Percentiles rank a stretch among this genome's conserved stretches.
These are phyloP conservation scores for Euptelea pleiosperma DNA, from an alignment of 164 flowering plant genomes.

Conservation along the genomic window DNA sequence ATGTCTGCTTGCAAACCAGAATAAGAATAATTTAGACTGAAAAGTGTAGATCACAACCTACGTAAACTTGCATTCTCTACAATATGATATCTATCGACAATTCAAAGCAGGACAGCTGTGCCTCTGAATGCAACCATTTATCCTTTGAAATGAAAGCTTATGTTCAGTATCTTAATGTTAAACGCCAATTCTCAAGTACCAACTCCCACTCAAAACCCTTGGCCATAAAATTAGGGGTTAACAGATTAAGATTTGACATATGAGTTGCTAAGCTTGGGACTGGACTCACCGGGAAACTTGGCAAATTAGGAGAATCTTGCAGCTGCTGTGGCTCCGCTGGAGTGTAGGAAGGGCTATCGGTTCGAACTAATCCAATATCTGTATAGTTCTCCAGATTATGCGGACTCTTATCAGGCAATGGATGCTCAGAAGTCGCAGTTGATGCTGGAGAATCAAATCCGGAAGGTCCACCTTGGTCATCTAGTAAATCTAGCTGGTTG, in stretches of 20 bases:
- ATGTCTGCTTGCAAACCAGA: slow-evolving; percentile 49
- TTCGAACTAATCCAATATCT: slow-evolving; percentile 62
- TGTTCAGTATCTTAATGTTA: too few relatives aligned
- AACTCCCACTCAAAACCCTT: too few relatives aligned
- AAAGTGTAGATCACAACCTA: background rate
- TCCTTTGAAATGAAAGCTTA: too few relatives aligned
- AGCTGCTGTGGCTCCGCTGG: slow-evolving; percentile 54
- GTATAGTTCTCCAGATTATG: slow-evolving; percentile 51
- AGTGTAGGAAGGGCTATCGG: slow-evolving; percentile 45
- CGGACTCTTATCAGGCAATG: slow-evolving; percentile 47
- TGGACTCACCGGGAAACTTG: slow-evolving; percentile 62
- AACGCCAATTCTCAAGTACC: too few relatives aligned
- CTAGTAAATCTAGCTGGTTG: slow-evolving; percentile 43
- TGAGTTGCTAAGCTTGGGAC: background rate
- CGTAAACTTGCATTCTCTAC: background rate
- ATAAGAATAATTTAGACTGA: background rate
- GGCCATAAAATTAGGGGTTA: too few relatives aligned
- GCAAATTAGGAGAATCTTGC: slow-evolving; percentile 48
- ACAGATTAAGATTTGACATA: too few relatives aligned
- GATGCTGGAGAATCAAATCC: slow-evolving; percentile 60
- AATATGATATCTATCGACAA: background rate
- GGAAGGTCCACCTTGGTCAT: slow-evolving; percentile 44
- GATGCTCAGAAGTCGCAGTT: slow-evolving; percentile 43
- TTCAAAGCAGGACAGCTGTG: background rate
- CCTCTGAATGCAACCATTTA: too few relatives aligned